Evolutionary conservation across 2,329 filamentous ascomycete species (phyloP), one percentile per base, ranked within the genome.

Genomic region (Calonectria pauciramosa): DNA sequence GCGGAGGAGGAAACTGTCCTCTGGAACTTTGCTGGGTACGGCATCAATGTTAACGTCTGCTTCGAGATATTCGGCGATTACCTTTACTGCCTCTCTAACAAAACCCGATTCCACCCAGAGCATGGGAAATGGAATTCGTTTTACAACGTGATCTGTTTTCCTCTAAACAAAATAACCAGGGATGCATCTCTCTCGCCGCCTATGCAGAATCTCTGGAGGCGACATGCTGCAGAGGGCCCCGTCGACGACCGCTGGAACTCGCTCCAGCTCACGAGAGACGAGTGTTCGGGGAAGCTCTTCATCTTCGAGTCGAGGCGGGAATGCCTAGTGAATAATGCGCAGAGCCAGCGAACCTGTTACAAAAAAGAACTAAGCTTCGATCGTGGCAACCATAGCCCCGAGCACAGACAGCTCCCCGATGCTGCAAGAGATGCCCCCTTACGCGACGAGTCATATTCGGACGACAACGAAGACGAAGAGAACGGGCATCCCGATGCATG

Each of bases 231-330:
- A 34, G 94, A 96, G 82, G 94, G 94, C 0, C 90, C 93, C 0
- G 91, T 95, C 20, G 93, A 96, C 77, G 92, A 95, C 78, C 90
- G 93, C 3, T 96, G 94, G 94, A 93, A 91, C 0, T 90, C 92
- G 72, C 85, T 96, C 4, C 89, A 89, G 5, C 85, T 96, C 1
- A 88, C 91, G 34, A 87, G 86, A 41, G 91, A 94, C 73, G 91
- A 94, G 73, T 79, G 79, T 14, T 92, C 89, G 0, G 91, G 91
- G 1, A 83, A 87, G 18, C 83, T 94, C 1, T 86, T 90, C 66
- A 92, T 95, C 23, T 84, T 94, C 0, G 94, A 96, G 82, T 90
- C 90, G 36, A 89, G 94, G 18, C 92, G 91, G 34, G 94, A 96
- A 82, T 95, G 93, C 91, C 87, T 87, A 9, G 76, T 77, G 0